Evolutionary conservation across 306 rosid genomes (phyloP).

Genomic region (Quillaja saponaria): DNA sequence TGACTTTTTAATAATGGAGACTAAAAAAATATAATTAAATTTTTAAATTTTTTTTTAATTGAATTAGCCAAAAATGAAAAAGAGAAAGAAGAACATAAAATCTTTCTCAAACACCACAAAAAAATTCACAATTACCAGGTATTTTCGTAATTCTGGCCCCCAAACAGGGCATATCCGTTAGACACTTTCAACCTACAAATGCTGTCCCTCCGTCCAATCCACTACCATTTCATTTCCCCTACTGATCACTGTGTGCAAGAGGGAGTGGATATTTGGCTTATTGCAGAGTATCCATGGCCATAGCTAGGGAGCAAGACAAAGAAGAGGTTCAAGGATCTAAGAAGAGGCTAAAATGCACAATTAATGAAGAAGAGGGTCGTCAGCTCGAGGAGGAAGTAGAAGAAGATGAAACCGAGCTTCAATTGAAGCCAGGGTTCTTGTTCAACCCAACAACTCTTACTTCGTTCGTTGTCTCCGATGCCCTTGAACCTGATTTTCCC

Average conservation of each 20-base stretch:
- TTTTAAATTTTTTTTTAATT: no score
- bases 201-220: background rate
- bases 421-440: constrained; percentile 40
- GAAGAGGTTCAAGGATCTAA: constrained; percentile 52
- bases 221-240: no score
- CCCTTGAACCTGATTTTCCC: constrained; percentile 85
- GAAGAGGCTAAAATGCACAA: constrained; percentile 70
- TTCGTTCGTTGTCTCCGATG: constrained; percentile 89
- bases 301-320: constrained; percentile 56
- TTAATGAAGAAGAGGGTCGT: constrained; percentile 28
- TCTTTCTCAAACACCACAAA: no score
- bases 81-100: no score
- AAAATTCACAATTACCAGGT: background rate
- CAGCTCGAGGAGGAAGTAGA: constrained; percentile 26
- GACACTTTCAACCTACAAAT: constrained; percentile 4
- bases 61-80: no score
- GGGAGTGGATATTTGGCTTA: background rate
- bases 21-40: no score
- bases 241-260: background rate
- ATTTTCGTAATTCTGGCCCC: background rate
- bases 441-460: constrained; percentile 71
- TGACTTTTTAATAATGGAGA: no score
- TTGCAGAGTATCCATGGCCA: constrained; percentile 39
- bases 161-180: background rate
- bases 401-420: constrained; percentile 51